Base-by-base conservation (phyloP, 805 yeast species). In the Deakozyma indianensis region DNA sequence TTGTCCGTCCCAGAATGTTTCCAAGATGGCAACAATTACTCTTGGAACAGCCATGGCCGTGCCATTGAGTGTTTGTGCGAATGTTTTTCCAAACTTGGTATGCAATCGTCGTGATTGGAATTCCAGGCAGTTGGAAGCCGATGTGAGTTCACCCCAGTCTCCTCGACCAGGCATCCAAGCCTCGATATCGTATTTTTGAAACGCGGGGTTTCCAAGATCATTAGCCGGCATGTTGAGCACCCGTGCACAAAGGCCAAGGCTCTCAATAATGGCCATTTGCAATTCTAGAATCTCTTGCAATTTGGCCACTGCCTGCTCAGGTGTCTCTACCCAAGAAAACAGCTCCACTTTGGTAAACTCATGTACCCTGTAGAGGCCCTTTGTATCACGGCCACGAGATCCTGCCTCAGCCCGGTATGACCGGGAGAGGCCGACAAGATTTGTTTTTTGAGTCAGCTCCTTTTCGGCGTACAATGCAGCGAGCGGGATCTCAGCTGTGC, bases 141-240 rank as follows among this genome's bases (percentile, higher is more conserved):
- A 84, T 1, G 94, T 78, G 25, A 92, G 70, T 59, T 92, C 98
- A 3, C 98, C 98, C 85, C 94, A 90, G 1, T 66, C 60, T 1
- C 85, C 88, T 54, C 96, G 74, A 2, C 97, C 96, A 0, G 97
- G 97, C 97, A 92, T 90, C 87, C 95, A 85, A 0, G 88, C 95
- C 63, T 92, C 98, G 47, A 88, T 84, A 55, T 92, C 98, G 58
- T 78, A 85, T 60, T 92, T 92, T 56, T 83, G 80, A 62, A 71
- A 77, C 0, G 97, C 97, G 1, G 98, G 95, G 0, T 95, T 80
- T 0, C 98, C 98, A 44, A 92, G 65, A 59, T 92, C 98, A 50
- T 82, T 77, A 22, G 80, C 77, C 0, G 96, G 96, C 87, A 92
- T 86, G 50, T 83, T 76, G 23, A 92, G 66, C 22, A 90, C 83